Evolutionary conservation across 1,284 basidiomycete species (phyloP).

Genomic region (Rhodotorula sp.): DNA sequence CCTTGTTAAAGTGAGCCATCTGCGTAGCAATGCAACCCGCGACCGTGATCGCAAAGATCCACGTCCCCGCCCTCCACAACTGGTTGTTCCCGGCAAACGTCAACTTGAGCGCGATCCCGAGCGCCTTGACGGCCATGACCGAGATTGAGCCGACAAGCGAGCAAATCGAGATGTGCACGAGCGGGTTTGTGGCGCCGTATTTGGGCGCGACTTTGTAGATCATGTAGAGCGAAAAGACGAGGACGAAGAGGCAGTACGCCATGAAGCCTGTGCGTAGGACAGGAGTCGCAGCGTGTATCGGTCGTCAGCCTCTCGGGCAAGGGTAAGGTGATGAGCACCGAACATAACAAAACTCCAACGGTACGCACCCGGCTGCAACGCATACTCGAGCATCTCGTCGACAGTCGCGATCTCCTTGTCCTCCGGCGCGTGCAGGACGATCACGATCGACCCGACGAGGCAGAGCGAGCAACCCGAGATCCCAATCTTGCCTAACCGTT

Average conservation of each 20-base stretch:
- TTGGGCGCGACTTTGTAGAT: slow-evolving; percentile 83
- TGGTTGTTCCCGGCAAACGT: slow-evolving; percentile 94
- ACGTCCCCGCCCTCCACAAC: slow-evolving; percentile 89
- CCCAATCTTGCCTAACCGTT: slow-evolving; percentile 90
- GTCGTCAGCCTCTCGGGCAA: background rate
- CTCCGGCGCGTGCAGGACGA: slow-evolving; percentile 93
- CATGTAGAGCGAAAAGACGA: slow-evolving; percentile 78
- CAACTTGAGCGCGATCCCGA: slow-evolving; percentile 93
- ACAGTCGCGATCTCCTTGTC: slow-evolving; percentile 93
- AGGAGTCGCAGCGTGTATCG: no score
- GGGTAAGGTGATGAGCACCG: background rate
- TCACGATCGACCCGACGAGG: slow-evolving; percentile 84
- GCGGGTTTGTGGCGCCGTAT: slow-evolving; percentile 80
- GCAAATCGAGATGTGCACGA: slow-evolving; percentile 93
- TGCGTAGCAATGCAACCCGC: slow-evolving; percentile 75
- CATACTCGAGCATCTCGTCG: slow-evolving; percentile 88
- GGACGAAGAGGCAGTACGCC: slow-evolving; percentile 80
- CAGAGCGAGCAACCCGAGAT: slow-evolving; percentile 89
- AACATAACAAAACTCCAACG: background rate
- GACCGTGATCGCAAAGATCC: slow-evolving; percentile 84
- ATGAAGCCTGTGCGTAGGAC: slow-evolving; percentile 66
- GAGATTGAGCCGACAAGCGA: slow-evolving; percentile 82
- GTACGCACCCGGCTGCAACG: slow-evolving; percentile 75
- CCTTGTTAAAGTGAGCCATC: slow-evolving; percentile 92
- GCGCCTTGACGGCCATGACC: slow-evolving; percentile 93